Evolutionary conservation across 108 stramenopile species (phyloP).

Genomic region (Pseudonitzschia multistriata): DNA sequence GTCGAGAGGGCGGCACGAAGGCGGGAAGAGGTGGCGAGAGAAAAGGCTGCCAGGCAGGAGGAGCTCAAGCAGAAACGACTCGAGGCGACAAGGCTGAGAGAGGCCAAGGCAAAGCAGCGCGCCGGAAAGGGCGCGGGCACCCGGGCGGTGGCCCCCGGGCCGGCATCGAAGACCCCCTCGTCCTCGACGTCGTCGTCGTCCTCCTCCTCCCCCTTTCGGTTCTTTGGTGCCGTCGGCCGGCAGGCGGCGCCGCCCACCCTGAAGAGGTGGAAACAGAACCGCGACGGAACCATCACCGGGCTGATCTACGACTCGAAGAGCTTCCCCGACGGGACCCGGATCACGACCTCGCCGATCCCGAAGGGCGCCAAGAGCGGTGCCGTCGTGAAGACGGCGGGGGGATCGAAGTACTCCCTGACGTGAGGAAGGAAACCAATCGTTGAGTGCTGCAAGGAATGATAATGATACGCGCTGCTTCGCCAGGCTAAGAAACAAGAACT

Average conservation of each 20-base stretch:
- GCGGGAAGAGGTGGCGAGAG: neutral
- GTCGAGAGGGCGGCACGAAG: neutral
- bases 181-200: neutral
- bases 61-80: constrained; percentile 1
- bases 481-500: too few species aligned
- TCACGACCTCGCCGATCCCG: constrained; percentile 77
- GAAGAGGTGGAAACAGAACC: constrained; percentile 58
- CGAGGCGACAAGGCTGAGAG: constrained; percentile 1
- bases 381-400: constrained; percentile 66
- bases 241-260: constrained; percentile 7
- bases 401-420: constrained; percentile 71
- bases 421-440: constrained; percentile 28
- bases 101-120: constrained; percentile 1
- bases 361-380: constrained; percentile 59
- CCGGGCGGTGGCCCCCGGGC: neutral
- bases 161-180: neutral
- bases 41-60: neutral
- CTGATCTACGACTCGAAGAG: constrained; percentile 65
- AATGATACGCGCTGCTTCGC: too few species aligned
- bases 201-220: neutral
- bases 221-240: constrained; percentile 5
- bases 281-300: constrained; percentile 76
- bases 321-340: constrained; percentile 67
- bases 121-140: neutral
- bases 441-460: too few species aligned